Evolutionary conservation across 2,329 filamentous ascomycete genomes (phyloP).

Genomic region (Chalaropsis thielavioides): DNA sequence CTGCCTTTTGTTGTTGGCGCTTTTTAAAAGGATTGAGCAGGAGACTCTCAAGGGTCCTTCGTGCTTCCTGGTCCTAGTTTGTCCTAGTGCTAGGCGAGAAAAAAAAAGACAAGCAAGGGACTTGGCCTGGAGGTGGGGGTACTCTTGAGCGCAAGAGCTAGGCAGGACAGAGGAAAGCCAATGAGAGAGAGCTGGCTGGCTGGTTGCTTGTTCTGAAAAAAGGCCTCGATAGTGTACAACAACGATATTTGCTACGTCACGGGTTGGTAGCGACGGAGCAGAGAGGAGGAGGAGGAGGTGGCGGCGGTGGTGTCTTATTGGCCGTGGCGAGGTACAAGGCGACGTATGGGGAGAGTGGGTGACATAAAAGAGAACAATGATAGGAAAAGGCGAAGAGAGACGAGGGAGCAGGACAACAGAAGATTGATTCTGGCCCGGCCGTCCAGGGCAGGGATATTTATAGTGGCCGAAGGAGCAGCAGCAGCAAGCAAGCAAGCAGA

Average conservation of each 20-base stretch:
- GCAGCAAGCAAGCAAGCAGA: background rate
- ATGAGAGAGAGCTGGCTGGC: background rate
- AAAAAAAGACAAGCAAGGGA: slow-evolving; percentile 2
- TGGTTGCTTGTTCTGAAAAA: background rate
- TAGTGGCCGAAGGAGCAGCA: background rate
- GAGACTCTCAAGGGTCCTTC: background rate
- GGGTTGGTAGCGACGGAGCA: background rate
- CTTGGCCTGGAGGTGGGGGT: slow-evolving; percentile 5
- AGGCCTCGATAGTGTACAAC: background rate
- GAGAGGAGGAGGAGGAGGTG: background rate
- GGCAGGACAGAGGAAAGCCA: background rate
- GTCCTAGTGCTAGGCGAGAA: slow-evolving; percentile 1
- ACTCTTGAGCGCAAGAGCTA: background rate
- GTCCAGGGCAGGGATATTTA: background rate
- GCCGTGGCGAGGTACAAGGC: background rate
- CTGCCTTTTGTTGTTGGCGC: background rate
- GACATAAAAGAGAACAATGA: background rate
- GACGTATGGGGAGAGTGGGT: background rate
- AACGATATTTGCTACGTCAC: background rate
- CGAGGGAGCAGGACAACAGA: background rate
- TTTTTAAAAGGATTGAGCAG: background rate
- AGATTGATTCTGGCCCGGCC: background rate
- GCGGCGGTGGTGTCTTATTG: background rate
- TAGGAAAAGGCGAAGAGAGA: background rate
- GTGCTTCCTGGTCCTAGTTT: background rate